Evolutionary conservation across 2,329 filamentous ascomycete species (phyloP).

Genomic region (Pseudogymnoascus sp.): DNA sequence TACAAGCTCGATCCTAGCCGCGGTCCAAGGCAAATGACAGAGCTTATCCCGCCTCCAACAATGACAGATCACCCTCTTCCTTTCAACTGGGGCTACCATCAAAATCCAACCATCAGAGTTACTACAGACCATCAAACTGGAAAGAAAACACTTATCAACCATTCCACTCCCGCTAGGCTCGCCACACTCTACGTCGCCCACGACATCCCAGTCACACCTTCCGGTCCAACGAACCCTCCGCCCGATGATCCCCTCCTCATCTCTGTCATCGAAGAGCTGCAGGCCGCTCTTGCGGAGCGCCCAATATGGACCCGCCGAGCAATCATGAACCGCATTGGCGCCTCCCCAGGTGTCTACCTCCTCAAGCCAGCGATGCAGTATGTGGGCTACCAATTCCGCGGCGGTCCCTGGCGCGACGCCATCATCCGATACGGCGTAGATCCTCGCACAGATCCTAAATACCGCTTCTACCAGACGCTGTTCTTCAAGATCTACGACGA

Average conservation of each 20-base stretch:
- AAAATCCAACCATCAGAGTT: slow-evolving; percentile 61
- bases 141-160: slow-evolving; percentile 25
- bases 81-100: slow-evolving; percentile 75
- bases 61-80: slow-evolving; percentile 68
- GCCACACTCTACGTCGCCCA: slow-evolving; percentile 20
- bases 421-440: slow-evolving; percentile 82
- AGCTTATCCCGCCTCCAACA: slow-evolving; percentile 73
- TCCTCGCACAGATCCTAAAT: slow-evolving; percentile 68
- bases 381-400: slow-evolving; percentile 85
- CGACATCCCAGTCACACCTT: slow-evolving; percentile 17
- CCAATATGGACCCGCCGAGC: slow-evolving; percentile 84
- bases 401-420: slow-evolving; percentile 84
- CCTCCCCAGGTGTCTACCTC: slow-evolving; percentile 43
- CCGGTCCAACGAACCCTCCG: slow-evolving; percentile 13
- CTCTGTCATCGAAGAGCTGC: slow-evolving; percentile 57
- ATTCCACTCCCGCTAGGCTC: slow-evolving; percentile 17
- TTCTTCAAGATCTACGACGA: slow-evolving; percentile 62
- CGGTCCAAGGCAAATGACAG: slow-evolving; percentile 51
- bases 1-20: slow-evolving; percentile 62
- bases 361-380: slow-evolving; percentile 75
- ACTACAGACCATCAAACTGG: slow-evolving; percentile 31
- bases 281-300: slow-evolving; percentile 60
- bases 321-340: slow-evolving; percentile 63
- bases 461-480: slow-evolving; percentile 79
- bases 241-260: slow-evolving; percentile 48